These are phyloP conservation scores for Arthrobotrys pseudoclavata DNA, from an alignment of 2,329 filamentous ascomycete genomes.

Conservation along the genomic window DNA sequence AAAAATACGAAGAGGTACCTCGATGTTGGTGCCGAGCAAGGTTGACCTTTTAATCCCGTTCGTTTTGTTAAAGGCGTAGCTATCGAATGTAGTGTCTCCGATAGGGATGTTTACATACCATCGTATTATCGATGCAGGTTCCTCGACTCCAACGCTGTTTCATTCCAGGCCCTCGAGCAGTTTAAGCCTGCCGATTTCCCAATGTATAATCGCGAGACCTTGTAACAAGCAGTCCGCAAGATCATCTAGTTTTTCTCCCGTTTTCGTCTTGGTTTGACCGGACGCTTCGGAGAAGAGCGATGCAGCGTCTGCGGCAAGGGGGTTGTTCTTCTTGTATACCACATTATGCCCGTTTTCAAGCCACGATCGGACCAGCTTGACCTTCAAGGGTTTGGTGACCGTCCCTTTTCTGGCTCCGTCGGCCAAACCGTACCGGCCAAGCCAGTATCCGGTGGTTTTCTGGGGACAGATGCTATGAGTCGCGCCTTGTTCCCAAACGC, in stretches of 20 bases:
- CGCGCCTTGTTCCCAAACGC: conserved; percentile 66
- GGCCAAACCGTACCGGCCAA: conserved; percentile 21
- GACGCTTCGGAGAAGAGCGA: conserved; percentile 56
- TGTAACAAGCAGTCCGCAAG: conserved; percentile 84
- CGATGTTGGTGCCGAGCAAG: background rate
- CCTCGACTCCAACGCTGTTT: background rate
- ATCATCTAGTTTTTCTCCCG: conserved; percentile 78
- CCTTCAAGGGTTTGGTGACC: conserved; percentile 69
- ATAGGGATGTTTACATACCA: background rate
- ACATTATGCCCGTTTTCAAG: conserved; percentile 65
- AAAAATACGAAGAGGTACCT: background rate
- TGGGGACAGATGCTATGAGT: conserved; percentile 49
- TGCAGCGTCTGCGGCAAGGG: conserved; percentile 60
- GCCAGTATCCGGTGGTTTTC: conserved; percentile 47
- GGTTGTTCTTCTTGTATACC: conserved; percentile 46
- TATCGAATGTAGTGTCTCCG: background rate
- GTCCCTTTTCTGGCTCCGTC: conserved; percentile 11
- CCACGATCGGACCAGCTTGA: conserved; percentile 74
- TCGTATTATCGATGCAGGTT: too few species aligned
- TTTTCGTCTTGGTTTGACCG: conserved; percentile 24
- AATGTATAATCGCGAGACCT: conserved; percentile 80
- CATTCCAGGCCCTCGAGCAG: conserved; percentile 62
- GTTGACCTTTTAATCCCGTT: too few species aligned
- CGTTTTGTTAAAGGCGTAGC: background rate
- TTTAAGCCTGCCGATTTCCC: conserved; percentile 74